phyloP scores from a whole-genome alignment of 139 green algal species.

The Tetratostichococcus sp. region DNA sequence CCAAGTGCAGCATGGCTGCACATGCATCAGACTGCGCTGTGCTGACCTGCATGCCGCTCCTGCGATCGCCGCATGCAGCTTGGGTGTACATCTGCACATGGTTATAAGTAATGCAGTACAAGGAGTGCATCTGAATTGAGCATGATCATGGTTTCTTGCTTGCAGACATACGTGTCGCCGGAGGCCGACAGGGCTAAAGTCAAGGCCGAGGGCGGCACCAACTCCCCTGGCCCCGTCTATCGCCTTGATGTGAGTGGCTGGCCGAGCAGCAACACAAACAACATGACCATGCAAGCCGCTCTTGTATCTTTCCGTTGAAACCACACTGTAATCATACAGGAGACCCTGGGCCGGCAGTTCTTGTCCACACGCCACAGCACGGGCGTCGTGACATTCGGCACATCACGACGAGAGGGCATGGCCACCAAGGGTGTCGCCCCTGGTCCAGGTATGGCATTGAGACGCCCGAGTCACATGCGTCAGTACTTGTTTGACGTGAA shows the following conservation, averaged over 20 bases:
- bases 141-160: too few species aligned
- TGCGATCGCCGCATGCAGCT: neutral
- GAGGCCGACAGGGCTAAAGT: slow-evolving; percentile 33
- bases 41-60: neutral
- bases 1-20: too few species aligned
- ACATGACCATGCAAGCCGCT: too few species aligned
- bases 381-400: slow-evolving; percentile 25
- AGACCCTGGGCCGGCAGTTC: slow-evolving; percentile 10
- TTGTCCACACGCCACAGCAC: slow-evolving; percentile 19
- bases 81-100: neutral
- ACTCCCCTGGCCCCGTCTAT: slow-evolving; percentile 33
- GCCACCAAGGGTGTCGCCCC: slow-evolving; percentile 19
- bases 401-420: slow-evolving; percentile 31
- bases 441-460: slow-evolving; percentile 21
- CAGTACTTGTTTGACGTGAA: too few species aligned
- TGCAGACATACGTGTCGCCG: slow-evolving; percentile 23
- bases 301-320: too few species aligned
- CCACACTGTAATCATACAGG: too few species aligned
- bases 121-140: too few species aligned
- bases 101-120: too few species aligned
- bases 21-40: neutral
- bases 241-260: slow-evolving; percentile 20
- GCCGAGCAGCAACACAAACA: too few species aligned
- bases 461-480: too few species aligned
- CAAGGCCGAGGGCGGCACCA: slow-evolving; percentile 28